These are phyloP conservation scores for Pseudocercospora fijiensis DNA, from an alignment of 2,329 filamentous ascomycete species.

Conservation along the genomic window DNA sequence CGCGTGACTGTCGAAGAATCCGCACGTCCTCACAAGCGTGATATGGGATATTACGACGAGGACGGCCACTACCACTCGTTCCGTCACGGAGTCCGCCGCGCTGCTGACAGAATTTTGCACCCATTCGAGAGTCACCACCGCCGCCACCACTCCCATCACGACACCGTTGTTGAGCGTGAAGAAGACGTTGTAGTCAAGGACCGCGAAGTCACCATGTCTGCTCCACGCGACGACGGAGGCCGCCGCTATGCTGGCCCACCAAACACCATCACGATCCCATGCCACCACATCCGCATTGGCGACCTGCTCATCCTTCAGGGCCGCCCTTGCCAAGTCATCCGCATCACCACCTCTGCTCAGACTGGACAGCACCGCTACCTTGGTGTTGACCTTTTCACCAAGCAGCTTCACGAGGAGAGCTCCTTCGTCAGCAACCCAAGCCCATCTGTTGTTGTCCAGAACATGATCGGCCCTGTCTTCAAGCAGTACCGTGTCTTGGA, in stretches of 20 bases:
- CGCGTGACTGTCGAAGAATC: constrained; percentile 52
- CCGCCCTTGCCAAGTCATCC: constrained; percentile 99
- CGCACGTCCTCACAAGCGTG: constrained; percentile 50
- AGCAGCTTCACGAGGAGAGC: constrained; percentile 98
- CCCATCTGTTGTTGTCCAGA: constrained; percentile 96
- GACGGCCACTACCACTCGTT: constrained; percentile 73
- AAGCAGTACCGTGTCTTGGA: constrained; percentile 99
- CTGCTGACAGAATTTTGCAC: constrained; percentile 64
- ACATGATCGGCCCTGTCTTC: constrained; percentile 98
- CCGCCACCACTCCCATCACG: constrained; percentile 51
- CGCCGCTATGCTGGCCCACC: constrained; percentile 41
- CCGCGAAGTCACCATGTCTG: constrained; percentile 46
- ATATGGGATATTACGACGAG: constrained; percentile 80
- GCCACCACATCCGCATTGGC: constrained; percentile 99
- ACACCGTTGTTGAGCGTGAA: constrained; percentile 36
- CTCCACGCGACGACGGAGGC: constrained; percentile 35
- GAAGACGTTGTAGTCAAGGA: constrained; percentile 53
- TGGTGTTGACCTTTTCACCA: constrained; percentile 99
- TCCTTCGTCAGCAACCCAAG: constrained; percentile 96
- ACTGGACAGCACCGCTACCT: constrained; percentile 99
- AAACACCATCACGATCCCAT: constrained; percentile 96
- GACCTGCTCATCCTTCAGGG: constrained; percentile 99
- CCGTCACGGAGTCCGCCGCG: constrained; percentile 67
- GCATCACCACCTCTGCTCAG: constrained; percentile 95
- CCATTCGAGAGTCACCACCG: constrained; percentile 57